Evolutionary conservation across 768 basidiomycete species (phyloP), one percentile per base, ranked within the genome.

Genomic region (Rossbeevera mucosa): DNA sequence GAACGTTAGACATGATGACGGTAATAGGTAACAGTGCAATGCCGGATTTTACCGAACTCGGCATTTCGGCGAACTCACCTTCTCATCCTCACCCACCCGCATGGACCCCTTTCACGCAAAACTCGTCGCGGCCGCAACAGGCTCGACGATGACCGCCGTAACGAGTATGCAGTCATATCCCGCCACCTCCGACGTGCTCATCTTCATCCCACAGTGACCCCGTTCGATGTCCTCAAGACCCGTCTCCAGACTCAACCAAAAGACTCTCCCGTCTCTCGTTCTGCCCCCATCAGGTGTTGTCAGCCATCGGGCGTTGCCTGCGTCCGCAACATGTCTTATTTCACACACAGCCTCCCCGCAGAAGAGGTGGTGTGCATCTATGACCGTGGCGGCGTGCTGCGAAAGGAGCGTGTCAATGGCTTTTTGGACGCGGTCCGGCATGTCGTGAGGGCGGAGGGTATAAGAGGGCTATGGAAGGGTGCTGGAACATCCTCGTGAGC

Each of bases 161-260:
- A 91, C 91, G 7, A 93, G 91, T 89, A 64, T 33, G 82, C n/a
- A 8, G 26, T 72, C 5, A 9, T 24, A 16, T 47, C n/a, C 9
- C 13, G 9, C 11, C 41, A 22, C 29, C 53, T 59, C 21, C 36
- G 13, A 24, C 47, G 6, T 53, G 5, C 59, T 52, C 54, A 63
- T 50, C 4, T n/a, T 14, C 8, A 2, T n/a, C 38, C 48, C 28
- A 28, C 52, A 98, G 95, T 99, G 96, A 98, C 95, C 3, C 96
- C 96, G 3, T 99, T 99, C 68, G 96, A 99, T 71, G 93, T 99
- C 50, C 80, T 98, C 59, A 98, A 98, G 70, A 98, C 95, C 12
- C 83, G 96, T 25, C 74, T 99, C 16, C 96, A 99, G 69, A 98
- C 96, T 0, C 93, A 90, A 66, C 86, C 85, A n/a, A 73, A 68